These are phyloP conservation scores for Periconia digitata DNA, from an alignment of 2,329 filamentous ascomycete species.

Conservation along the genomic window DNA sequence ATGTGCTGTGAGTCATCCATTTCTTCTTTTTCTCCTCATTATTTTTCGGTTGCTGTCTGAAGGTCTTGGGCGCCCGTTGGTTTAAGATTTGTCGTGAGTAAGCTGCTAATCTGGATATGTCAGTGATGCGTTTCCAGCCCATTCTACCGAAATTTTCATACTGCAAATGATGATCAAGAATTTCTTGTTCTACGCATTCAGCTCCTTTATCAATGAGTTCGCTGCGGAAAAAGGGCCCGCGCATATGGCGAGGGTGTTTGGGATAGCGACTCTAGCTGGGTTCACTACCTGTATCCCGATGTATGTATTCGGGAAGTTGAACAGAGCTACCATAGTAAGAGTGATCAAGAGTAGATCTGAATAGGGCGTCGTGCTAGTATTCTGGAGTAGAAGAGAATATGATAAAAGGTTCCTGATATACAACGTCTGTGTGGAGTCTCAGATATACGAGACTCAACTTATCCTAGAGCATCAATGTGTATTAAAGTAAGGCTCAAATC, in stretches of 20 bases:
- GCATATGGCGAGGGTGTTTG: slow-evolving; percentile 30
- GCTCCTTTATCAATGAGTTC: slow-evolving; percentile 37
- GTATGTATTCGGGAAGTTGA: slow-evolving; percentile 21
- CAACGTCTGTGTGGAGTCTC: no score
- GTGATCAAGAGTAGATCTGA: no score
- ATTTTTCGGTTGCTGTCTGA: no score
- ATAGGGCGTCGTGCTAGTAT: no score
- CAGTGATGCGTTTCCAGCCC: slow-evolving; percentile 32
- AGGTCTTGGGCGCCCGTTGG: no score
- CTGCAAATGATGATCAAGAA: slow-evolving; percentile 42
- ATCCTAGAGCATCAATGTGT: no score
- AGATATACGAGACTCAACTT: no score
- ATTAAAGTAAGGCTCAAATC: no score
- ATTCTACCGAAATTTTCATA: slow-evolving; percentile 36
- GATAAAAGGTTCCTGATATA: no score
- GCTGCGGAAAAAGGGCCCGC: slow-evolving; percentile 24
- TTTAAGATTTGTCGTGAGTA: neutral
- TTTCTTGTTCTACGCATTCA: slow-evolving; percentile 39
- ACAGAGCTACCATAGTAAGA: neutral
- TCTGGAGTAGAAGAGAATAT: no score
- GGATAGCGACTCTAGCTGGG: slow-evolving; percentile 29
- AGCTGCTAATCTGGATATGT: no score
- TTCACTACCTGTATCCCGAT: slow-evolving; percentile 37
- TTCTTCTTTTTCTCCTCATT: neutral
- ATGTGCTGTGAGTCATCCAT: slow-evolving; percentile 32